phyloP scores from a whole-genome alignment of 2,329 filamentous ascomycete genomes.

The Botrytis byssoidea region DNA sequence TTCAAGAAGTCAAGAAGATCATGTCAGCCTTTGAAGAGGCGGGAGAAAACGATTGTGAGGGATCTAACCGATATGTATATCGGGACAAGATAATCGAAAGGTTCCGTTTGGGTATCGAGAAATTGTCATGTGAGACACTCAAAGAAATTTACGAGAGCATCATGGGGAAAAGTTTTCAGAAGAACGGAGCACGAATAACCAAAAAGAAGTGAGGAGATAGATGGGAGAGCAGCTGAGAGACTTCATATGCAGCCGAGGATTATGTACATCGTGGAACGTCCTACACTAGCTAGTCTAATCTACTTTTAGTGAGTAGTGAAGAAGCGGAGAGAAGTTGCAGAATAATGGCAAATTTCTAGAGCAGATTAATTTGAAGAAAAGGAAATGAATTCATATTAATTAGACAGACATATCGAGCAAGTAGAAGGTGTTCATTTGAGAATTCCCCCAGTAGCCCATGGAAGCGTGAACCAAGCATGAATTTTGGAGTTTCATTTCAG shows the following conservation, averaged over 20 bases:
- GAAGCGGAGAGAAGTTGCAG: not conserved
- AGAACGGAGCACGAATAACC: not conserved
- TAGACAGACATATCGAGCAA: not conserved
- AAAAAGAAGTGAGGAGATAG: not conserved
- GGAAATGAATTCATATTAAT: not conserved
- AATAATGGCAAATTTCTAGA: not conserved
- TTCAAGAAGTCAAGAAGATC: not conserved
- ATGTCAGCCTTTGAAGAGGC: not conserved
- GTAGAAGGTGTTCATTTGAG: not conserved
- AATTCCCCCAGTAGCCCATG: not conserved
- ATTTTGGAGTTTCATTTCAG: not conserved
- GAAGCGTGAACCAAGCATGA: not conserved
- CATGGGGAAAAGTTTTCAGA: not conserved
- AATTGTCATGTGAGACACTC: not conserved
- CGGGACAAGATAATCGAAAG: not conserved
- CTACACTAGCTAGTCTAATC: not conserved
- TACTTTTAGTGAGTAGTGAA: not conserved
- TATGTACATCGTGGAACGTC: not conserved
- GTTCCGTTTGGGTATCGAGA: not conserved
- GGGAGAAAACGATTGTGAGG: not conserved
- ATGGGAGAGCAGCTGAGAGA: not conserved
- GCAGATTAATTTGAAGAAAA: rapidly evolving
- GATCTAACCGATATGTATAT: not conserved
- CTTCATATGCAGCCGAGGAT: not conserved
- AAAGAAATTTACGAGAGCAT: not conserved